These are phyloP conservation scores for Globisporangium lucens DNA, from an alignment of 352 stramenopile genomes.

Conservation along the genomic window DNA sequence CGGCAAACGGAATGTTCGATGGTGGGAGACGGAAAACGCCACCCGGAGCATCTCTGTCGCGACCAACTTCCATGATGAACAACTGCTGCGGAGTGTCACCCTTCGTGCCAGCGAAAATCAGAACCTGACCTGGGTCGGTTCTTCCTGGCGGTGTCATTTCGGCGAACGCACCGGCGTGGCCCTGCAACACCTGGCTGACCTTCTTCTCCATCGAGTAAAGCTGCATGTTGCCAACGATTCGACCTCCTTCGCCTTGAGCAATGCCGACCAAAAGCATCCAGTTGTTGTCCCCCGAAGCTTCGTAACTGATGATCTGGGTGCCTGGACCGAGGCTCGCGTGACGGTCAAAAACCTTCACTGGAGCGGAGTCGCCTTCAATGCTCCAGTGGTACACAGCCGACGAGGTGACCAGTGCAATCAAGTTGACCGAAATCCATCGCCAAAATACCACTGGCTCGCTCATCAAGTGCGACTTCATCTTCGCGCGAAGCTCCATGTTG, in stretches of 20 bases:
- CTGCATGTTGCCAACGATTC: slow-evolving; percentile 98
- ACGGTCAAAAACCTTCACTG: slow-evolving; percentile 98
- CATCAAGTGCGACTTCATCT: slow-evolving; percentile 97
- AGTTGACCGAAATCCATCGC: slow-evolving; percentile 97
- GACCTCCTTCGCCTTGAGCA: slow-evolving; percentile 90
- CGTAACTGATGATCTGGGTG: slow-evolving; percentile 99
- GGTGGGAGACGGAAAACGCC: slow-evolving; percentile 94
- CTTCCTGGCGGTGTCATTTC: slow-evolving; percentile 95
- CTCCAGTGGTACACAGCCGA: slow-evolving; percentile 98
- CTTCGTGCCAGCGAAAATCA: slow-evolving; percentile 85
- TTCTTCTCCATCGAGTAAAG: slow-evolving; percentile 99
- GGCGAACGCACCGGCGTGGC: slow-evolving; percentile 96
- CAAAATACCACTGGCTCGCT: slow-evolving; percentile 96
- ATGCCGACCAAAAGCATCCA: slow-evolving; percentile 99
- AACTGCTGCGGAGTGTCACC: slow-evolving; percentile 79
- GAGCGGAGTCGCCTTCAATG: slow-evolving; percentile 90
- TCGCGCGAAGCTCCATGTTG: slow-evolving; percentile 99
- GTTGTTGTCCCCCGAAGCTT: slow-evolving; percentile 96
- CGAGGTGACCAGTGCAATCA: slow-evolving; percentile 96
- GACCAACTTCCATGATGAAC: slow-evolving; percentile 99
- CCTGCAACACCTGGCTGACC: slow-evolving; percentile 97
- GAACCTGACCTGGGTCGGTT: slow-evolving; percentile 87
- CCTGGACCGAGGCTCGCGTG: slow-evolving; percentile 91
- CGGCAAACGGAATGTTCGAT: slow-evolving; percentile 93
- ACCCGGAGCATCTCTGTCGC: slow-evolving; percentile 93